Conservation (phyloP, 2,329 filamentous ascomycete species). For the Amauroascus verrucosus region DNA sequence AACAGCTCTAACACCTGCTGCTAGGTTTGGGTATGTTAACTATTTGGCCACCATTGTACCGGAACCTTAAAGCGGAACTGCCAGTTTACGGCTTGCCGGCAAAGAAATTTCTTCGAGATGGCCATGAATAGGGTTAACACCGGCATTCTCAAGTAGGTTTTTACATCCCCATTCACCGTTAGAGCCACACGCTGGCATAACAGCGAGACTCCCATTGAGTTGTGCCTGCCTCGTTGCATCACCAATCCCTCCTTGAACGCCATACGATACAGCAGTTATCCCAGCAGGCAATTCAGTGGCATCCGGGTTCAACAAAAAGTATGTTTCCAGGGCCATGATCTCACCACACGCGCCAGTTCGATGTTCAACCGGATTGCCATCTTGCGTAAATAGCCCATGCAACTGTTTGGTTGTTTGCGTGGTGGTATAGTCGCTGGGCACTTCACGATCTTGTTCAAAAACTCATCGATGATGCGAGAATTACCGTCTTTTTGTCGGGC, state of each 20-base stretch:
- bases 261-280: conserved; percentile 1
- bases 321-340: background rate
- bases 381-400: background rate
- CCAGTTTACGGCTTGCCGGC: background rate
- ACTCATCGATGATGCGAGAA: background rate
- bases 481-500: background rate
- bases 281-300: background rate
- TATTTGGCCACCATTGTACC: background rate
- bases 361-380: background rate
- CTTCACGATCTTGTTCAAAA: background rate
- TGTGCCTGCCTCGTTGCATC: background rate
- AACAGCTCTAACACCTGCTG: no score
- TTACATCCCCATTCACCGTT: background rate
- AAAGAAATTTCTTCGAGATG: background rate
- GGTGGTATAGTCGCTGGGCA: background rate
- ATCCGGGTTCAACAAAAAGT: background rate
- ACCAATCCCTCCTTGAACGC: background rate
- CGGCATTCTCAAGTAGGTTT: background rate
- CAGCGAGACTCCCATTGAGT: background rate
- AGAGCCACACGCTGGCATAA: background rate
- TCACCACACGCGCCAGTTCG: background rate
- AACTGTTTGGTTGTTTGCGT: background rate
- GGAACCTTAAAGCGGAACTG: background rate
- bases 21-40: no score
- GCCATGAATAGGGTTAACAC: background rate